phyloP scores from a whole-genome alignment of 495 filamentous ascomycete species.

The Neurospora africana region DNA sequence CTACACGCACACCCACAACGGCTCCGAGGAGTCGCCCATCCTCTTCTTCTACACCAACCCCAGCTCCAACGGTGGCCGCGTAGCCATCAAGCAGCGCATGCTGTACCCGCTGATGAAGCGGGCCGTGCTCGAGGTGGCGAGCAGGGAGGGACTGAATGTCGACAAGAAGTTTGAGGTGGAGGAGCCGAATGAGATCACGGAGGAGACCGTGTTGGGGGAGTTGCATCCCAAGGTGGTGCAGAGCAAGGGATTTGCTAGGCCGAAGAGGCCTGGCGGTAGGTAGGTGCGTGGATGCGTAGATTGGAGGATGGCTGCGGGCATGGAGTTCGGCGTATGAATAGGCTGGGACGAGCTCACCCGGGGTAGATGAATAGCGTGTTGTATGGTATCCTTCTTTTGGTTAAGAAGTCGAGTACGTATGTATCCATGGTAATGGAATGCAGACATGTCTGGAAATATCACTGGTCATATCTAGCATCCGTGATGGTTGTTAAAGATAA shows the following conservation, averaged over 20 bases:
- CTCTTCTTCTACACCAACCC: constrained; percentile 96
- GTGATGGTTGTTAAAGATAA: too few relatives aligned
- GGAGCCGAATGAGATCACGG: constrained; percentile 69
- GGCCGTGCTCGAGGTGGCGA: constrained; percentile 56
- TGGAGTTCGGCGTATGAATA: neutral
- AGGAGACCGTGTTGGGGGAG: constrained; percentile 58
- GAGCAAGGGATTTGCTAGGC: constrained; percentile 68
- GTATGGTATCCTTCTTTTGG: too few relatives aligned
- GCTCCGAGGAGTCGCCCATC: constrained; percentile 49
- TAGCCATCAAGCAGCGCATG: constrained; percentile 86
- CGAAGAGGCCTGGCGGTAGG: constrained; percentile 69
- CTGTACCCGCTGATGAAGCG: constrained; percentile 78
- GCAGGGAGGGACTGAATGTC: constrained; percentile 57
- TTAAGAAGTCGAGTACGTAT: too few relatives aligned
- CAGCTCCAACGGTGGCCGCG: constrained; percentile 41
- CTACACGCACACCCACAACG: constrained; percentile 45
- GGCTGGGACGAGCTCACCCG: too few relatives aligned
- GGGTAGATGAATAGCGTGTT: too few relatives aligned
- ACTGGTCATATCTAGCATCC: neutral
- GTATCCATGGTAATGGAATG: neutral
- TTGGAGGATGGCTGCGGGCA: too few relatives aligned
- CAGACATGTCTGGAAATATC: neutral
- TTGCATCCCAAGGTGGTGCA: constrained; percentile 61
- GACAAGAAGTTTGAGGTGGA: constrained; percentile 59
- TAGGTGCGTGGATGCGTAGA: neutral